Evolutionary conservation across 768 basidiomycete genomes (phyloP).

Genomic region (Rhodosporidiobolus odoratus): DNA sequence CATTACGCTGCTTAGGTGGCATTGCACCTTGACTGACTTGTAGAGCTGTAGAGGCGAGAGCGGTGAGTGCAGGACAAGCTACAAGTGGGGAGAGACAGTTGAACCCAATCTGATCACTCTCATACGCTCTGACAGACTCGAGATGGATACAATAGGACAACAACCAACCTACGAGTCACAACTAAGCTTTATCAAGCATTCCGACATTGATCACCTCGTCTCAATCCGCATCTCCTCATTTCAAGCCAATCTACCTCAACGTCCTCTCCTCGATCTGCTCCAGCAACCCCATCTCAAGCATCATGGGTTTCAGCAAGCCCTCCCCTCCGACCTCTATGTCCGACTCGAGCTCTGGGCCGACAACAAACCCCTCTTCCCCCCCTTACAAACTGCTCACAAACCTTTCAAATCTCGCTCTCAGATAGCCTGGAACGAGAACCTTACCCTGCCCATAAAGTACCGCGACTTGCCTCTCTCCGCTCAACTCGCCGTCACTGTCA

Average conservation of each 20-base stretch:
- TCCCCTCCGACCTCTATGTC: slow-evolving; percentile 85
- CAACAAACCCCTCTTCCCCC: slow-evolving; percentile 86
- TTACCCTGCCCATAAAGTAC: slow-evolving; percentile 84
- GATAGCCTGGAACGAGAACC: slow-evolving; percentile 83
- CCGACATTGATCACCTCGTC: slow-evolving; percentile 30
- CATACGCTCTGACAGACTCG: neutral
- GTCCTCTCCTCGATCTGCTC: slow-evolving; percentile 69
- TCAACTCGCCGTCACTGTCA: slow-evolving; percentile 88
- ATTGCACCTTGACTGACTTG: neutral
- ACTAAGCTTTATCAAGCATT: slow-evolving; percentile 29
- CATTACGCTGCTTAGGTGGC: slow-evolving; percentile 6
- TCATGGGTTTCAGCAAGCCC: slow-evolving; percentile 70
- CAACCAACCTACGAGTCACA: slow-evolving; percentile 10
- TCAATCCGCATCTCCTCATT: slow-evolving; percentile 50
- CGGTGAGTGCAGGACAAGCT: neutral
- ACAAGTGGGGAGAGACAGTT: neutral
- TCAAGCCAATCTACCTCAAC: slow-evolving; percentile 70
- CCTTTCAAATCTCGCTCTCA: slow-evolving; percentile 72
- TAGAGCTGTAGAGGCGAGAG: neutral
- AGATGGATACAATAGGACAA: slow-evolving; percentile 12
- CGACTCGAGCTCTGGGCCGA: slow-evolving; percentile 87
- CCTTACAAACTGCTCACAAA: slow-evolving; percentile 86
- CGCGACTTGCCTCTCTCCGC: slow-evolving; percentile 85
- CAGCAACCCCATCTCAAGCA: slow-evolving; percentile 76
- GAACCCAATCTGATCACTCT: neutral